phyloP scores from a whole-genome alignment of 2,329 filamentous ascomycete species.

The Penicillium frequentans region DNA sequence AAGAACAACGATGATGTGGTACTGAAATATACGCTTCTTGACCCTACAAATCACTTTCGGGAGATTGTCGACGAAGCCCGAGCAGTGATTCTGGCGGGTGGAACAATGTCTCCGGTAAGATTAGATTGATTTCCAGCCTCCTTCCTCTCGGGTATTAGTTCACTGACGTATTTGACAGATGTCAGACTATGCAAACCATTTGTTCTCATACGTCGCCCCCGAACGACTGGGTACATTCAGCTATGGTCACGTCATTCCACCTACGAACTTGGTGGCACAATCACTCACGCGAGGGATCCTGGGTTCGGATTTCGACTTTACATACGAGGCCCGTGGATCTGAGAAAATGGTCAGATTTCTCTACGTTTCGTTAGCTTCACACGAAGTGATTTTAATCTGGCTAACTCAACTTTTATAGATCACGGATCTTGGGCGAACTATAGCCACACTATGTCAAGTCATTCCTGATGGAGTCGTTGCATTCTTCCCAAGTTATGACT shows the following conservation, averaged over 20 bases:
- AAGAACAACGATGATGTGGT: conserved; percentile 52
- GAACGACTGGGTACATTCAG: conserved; percentile 75
- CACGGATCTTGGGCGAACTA: conserved; percentile 68
- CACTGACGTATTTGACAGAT: conserved; percentile 52
- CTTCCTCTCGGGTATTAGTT: neutral
- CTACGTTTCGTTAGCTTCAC: neutral
- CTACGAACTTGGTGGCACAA: conserved; percentile 76
- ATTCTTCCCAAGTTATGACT: conserved; percentile 95
- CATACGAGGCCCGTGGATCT: conserved; percentile 74
- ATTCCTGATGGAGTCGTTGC: conserved; percentile 89
- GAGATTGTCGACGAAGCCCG: conserved; percentile 81
- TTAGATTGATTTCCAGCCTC: conserved; percentile 9
- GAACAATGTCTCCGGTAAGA: conserved; percentile 85
- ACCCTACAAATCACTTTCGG: conserved; percentile 87
- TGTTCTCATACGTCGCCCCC: conserved; percentile 72
- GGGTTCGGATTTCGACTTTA: conserved; percentile 74
- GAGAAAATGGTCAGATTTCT: conserved; percentile 55
- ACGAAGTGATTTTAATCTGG: neutral
- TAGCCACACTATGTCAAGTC: conserved; percentile 69
- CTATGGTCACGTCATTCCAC: conserved; percentile 90
- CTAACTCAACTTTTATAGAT: conserved; percentile 46
- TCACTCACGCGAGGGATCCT: conserved; percentile 58
- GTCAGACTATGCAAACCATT: conserved; percentile 79
- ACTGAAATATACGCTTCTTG: conserved; percentile 83
- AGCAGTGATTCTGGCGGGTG: conserved; percentile 86